Percentiles rank a stretch among this genome's conserved stretches.
phyloP scores from a whole-genome alignment of 306 rosid species.

The Comarum palustre region DNA sequence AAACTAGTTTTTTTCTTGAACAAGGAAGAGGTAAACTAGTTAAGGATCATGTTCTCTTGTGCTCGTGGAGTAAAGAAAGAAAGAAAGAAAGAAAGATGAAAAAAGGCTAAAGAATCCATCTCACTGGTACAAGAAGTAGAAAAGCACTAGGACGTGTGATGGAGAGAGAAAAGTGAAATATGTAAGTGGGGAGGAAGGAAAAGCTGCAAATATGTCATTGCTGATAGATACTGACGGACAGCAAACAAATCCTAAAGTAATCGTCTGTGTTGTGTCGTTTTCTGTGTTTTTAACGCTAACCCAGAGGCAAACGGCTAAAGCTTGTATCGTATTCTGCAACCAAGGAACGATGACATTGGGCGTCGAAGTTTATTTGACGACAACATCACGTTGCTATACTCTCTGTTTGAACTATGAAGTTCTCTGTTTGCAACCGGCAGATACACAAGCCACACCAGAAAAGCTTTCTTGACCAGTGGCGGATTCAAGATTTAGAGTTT shows the following conservation, averaged over 20 bases:
- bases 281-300: background rate
- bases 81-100: background rate
- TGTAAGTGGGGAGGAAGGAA: background rate
- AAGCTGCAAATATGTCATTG: slow-evolving; percentile 5
- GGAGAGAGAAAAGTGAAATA: background rate
- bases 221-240: background rate
- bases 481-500: no score
- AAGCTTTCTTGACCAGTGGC: no score
- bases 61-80: background rate
- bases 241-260: background rate
- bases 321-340: background rate
- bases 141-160: background rate
- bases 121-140: background rate
- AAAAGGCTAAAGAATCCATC: background rate
- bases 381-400: background rate
- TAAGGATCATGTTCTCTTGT: background rate
- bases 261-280: background rate
- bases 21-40: background rate
- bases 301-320: background rate
- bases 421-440: no score
- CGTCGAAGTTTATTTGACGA: background rate
- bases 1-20: no score
- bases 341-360: background rate
- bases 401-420: background rate
- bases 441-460: no score